phyloP scores from a whole-genome alignment of 192 early-diverging fungal species.

The Glomus cerebriforme region DNA sequence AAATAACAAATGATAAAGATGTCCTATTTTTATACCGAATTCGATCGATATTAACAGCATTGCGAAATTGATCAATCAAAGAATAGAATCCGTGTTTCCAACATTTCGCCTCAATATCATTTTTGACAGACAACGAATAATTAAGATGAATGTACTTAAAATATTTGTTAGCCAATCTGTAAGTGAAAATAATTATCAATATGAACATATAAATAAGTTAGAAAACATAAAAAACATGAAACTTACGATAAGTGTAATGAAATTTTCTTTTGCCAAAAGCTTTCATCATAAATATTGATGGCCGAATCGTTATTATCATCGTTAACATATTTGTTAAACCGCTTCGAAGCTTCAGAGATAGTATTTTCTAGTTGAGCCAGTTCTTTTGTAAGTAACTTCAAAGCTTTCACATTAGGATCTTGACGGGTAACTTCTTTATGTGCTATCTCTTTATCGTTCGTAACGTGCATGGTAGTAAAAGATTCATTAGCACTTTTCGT shows the following conservation, averaged over 20 bases:
- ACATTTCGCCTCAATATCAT: conserved; percentile 54
- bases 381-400: conserved; percentile 6
- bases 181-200: not conserved
- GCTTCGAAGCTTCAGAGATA: not conserved
- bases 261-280: conserved; percentile 19
- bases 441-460: not conserved
- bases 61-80: conserved; percentile 54
- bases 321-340: not conserved
- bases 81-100: conserved; percentile 59
- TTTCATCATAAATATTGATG: conserved; percentile 4
- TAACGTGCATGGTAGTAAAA: too few species aligned
- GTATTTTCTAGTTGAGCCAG: not conserved
- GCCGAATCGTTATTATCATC: not conserved
- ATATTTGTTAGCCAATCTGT: conserved; percentile 48
- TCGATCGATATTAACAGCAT: conserved; percentile 40
- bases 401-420: not conserved
- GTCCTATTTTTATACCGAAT: conserved; percentile 33
- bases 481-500: not conserved
- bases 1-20: conserved; percentile 31
- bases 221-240: not conserved
- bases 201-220: not conserved
- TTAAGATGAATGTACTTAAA: conserved; percentile 47
- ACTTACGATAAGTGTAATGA: conserved; percentile 8
- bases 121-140: conserved; percentile 50
- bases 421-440: too few species aligned